A percentile compares a stretch with the other conserved stretches of the same genome.
phyloP scores from a whole-genome alignment of 371 early-diverging fungal genomes.

The Syncephalastrum monosporum region DNA sequence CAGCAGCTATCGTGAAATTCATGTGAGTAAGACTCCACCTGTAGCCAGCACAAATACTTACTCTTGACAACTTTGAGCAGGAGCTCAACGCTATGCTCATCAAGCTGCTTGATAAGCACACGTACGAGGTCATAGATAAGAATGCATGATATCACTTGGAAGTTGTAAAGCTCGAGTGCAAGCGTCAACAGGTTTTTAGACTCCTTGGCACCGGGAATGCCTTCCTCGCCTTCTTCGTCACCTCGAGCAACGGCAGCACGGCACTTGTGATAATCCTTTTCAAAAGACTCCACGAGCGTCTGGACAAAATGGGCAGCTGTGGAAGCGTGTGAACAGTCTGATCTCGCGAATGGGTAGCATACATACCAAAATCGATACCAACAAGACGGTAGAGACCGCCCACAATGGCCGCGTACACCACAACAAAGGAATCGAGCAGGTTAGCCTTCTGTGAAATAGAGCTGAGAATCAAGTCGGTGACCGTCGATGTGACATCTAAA shows the following conservation, averaged over 20 bases:
- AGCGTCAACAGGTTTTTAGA: conserved; percentile 81
- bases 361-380: conserved; percentile 82
- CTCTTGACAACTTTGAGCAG: conserved; percentile 80
- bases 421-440: conserved; percentile 87
- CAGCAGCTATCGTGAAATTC: conserved; percentile 56
- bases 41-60: conserved; percentile 28
- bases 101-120: conserved; percentile 62
- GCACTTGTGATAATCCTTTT: conserved; percentile 48
- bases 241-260: conserved; percentile 27
- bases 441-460: conserved; percentile 79
- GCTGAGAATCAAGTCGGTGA: conserved; percentile 73
- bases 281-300: conserved; percentile 76
- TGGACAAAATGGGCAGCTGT: conserved; percentile 85
- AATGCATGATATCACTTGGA: conserved; percentile 81
- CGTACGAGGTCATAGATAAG: conserved; percentile 87
- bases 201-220: conserved; percentile 57
- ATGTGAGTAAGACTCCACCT: background rate
- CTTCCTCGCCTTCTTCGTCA: conserved; percentile 43
- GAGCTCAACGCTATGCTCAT: conserved; percentile 86
- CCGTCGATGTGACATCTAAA: conserved; percentile 81
- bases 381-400: conserved; percentile 77
- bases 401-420: conserved; percentile 83
- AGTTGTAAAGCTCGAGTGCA: conserved; percentile 84
- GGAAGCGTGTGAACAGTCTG: background rate
- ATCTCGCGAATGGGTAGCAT: background rate